Evolutionary conservation across 2,329 filamentous ascomycete genomes (phyloP).

Genomic region (Botryotinia globosa): DNA sequence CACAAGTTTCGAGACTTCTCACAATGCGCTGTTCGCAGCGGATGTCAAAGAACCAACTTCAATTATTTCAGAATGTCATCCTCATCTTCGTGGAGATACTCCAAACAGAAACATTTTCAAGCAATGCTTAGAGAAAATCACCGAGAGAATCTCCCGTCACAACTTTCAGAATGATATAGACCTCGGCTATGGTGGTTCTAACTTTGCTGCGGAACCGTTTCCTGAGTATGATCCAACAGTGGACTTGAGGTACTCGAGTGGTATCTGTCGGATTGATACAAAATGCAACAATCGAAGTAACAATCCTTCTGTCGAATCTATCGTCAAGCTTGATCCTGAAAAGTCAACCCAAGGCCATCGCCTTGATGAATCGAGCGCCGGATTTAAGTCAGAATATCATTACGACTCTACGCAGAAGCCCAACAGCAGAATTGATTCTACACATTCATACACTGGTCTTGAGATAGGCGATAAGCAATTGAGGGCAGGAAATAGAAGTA

Average conservation of each 20-base stretch:
- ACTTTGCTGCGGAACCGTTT: not conserved
- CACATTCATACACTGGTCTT: not conserved
- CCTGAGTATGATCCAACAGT: not conserved
- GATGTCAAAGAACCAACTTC: not conserved
- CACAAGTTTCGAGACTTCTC: not conserved
- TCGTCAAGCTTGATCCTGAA: not conserved
- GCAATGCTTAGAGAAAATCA: not conserved
- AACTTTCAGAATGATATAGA: not conserved
- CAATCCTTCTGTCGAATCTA: no score
- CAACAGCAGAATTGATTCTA: not conserved
- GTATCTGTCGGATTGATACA: not conserved
- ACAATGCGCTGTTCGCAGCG: not conserved
- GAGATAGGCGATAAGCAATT: not conserved
- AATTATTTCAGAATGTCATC: not conserved
- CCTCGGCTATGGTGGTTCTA: conserved; percentile 6
- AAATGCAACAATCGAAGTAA: not conserved
- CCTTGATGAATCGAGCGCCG: not conserved
- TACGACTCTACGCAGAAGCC: not conserved
- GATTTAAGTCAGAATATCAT: not conserved
- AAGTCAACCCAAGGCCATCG: not conserved
- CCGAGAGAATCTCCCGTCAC: not conserved
- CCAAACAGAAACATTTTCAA: no score
- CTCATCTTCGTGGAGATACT: not conserved
- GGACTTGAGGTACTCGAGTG: not conserved
- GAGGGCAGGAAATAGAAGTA: not conserved